A percentile compares a stretch with the other conserved stretches of the same genome.
phyloP scores from a whole-genome alignment of 495 filamentous ascomycete species.

The Penicillium taxi region DNA sequence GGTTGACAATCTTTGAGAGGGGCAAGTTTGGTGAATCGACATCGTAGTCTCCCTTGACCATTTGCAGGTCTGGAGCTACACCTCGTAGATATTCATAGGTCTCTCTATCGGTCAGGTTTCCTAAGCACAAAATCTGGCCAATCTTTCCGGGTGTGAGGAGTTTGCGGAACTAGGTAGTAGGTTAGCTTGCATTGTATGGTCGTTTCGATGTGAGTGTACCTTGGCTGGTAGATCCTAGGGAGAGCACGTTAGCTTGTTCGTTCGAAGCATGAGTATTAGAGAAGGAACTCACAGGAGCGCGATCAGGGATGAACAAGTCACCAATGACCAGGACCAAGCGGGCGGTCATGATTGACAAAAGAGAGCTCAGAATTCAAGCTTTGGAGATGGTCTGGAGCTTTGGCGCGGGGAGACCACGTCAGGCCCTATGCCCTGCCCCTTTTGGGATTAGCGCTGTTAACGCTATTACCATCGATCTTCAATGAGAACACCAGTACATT shows the following conservation, averaged over 20 bases:
- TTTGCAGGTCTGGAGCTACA: slow-evolving; percentile 88
- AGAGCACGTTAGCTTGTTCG: slow-evolving; percentile 21
- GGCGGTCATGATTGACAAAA: slow-evolving; percentile 55
- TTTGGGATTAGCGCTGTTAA: too few species aligned
- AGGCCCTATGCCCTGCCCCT: slow-evolving; percentile 32
- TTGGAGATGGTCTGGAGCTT: slow-evolving; percentile 18
- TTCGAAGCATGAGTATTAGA: slow-evolving; percentile 2
- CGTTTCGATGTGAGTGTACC: slow-evolving; percentile 41
- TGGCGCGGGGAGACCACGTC: slow-evolving; percentile 33
- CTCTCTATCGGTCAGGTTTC: slow-evolving; percentile 89
- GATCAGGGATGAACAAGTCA: slow-evolving; percentile 95
- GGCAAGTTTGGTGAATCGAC: slow-evolving; percentile 85
- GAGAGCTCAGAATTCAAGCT: slow-evolving; percentile 24
- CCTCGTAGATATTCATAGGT: slow-evolving; percentile 92
- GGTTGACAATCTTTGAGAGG: slow-evolving; percentile 86
- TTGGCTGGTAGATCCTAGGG: slow-evolving; percentile 80
- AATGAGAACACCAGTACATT: too few species aligned
- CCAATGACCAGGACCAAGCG: slow-evolving; percentile 85
- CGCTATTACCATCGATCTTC: too few species aligned
- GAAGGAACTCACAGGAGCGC: slow-evolving; percentile 59
- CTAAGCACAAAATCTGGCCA: slow-evolving; percentile 91
- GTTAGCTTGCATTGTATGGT: slow-evolving; percentile 3
- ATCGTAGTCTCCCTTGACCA: slow-evolving; percentile 91
- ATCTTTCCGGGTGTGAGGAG: slow-evolving; percentile 98
- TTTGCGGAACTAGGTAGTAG: slow-evolving; percentile 73